Evolutionary conservation across 2,329 filamentous ascomycete genomes (phyloP).

Genomic region (Sporothrix phasma): DNA sequence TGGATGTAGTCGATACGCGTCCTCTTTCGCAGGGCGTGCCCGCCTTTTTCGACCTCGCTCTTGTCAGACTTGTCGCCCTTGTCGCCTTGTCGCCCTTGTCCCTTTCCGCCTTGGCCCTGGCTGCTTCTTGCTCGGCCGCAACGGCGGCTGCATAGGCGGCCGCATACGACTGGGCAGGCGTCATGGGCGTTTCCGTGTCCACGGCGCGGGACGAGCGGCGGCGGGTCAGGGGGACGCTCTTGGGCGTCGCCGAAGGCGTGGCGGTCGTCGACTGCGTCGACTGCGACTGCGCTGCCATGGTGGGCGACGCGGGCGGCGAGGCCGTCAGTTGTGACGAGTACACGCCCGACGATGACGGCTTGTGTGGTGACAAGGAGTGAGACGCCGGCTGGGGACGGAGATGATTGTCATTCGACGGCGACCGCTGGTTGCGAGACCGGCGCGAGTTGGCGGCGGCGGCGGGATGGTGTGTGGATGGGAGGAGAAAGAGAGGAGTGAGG

Average conservation of each 20-base stretch:
- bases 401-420: conserved; percentile 2
- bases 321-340: conserved; percentile 28
- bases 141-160: conserved; percentile 25
- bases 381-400: not conserved
- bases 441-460: not conserved
- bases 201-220: conserved; percentile 35
- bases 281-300: conserved; percentile 11
- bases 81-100: too few relatives aligned
- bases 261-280: not conserved
- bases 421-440: conserved; percentile 10
- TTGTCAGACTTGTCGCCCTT: too few relatives aligned
- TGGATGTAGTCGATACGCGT: conserved; percentile 49
- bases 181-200: conserved; percentile 27
- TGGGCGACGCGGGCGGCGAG: conserved; percentile 26
- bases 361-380: not conserved
- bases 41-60: too few relatives aligned
- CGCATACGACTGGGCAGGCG: conserved; percentile 31
- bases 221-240: conserved; percentile 22
- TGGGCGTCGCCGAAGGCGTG: not conserved
- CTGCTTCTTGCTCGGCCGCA: too few relatives aligned
- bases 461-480: not conserved
- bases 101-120: too few relatives aligned
- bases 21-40: conserved; percentile 48
- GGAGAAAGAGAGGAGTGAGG: not conserved
- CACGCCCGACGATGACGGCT: not conserved